Base-by-base conservation (phyloP, 2,329 filamentous ascomycete species). In the Hymenoscyphus repandus region DNA sequence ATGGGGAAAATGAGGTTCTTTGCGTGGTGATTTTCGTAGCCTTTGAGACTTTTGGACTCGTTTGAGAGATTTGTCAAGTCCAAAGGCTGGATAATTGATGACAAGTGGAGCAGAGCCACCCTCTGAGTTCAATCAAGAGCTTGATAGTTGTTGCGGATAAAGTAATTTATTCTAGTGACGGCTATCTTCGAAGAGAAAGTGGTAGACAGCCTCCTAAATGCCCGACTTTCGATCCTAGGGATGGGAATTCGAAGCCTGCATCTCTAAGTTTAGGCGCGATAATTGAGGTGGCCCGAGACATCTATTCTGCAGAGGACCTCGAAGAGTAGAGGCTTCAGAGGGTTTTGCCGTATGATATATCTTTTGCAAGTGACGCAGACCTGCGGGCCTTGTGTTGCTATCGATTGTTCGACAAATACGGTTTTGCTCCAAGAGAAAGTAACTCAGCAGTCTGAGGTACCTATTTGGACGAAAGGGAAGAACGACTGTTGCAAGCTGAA, bases 101-200 rank as follows among this genome's bases (percentile, higher is more conserved):
- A 54, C 15, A 5, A 40, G 20, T 2, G 46, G 12, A 5, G 55
- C 52, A n/a, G 53, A 49, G 47, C 51, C 58, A 10, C 22, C 20
- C 6, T 44, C 37, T 7, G 51, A 32, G 15, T 53, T 41, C 40
- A 55, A 50, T 15, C 51, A 37, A 6, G 50, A 45, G 6, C 60
- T 56, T 6, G 62, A 22, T 3, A 62, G 51, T 40, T 51, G 56
- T 12, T 63, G 53, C 18, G 62, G 58, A 17, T 59, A 47, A 7
- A 62, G 54, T 27, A 34, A 49, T 49, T 60, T 63, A 65, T 64
- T 2, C 56, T 54, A 9, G 56, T 48, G n/a, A 65, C 59, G 5
- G 57, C 58, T 46, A 55, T 58, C 15, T 56, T 46, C 27, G 52
- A 17, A 15, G 50, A 49, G 7, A 30, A 27, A 12, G 42, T 18